These are phyloP conservation scores for Aspergillus neoniger DNA, from an alignment of 2,329 filamentous ascomycete species.

Conservation along the genomic window DNA sequence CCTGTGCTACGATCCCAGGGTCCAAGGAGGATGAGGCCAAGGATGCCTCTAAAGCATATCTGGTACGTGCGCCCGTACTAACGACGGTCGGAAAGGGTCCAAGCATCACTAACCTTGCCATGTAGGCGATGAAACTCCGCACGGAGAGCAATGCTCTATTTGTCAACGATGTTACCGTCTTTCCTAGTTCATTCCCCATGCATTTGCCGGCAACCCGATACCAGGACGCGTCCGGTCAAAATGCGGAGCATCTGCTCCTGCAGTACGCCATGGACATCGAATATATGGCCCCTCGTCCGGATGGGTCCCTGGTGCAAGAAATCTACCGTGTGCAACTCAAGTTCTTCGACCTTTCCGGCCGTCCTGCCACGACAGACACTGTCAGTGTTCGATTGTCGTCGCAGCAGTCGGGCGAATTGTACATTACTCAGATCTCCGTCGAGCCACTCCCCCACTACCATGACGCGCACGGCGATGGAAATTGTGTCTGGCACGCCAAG, in stretches of 20 bases:
- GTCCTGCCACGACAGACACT: background rate
- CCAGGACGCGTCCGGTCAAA: background rate
- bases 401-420: background rate
- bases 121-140: background rate
- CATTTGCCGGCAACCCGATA: background rate
- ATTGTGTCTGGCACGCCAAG: conserved; percentile 1
- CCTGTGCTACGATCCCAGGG: background rate
- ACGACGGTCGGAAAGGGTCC: background rate
- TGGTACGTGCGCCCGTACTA: background rate
- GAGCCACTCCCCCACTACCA: background rate
- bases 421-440: background rate
- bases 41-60: background rate
- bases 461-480: background rate
- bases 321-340: conserved; percentile 3
- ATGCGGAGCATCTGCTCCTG: background rate
- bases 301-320: background rate
- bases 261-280: conserved; percentile 5
- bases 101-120: background rate
- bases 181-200: conserved; percentile 1
- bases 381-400: background rate
- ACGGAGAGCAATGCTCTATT: conserved; percentile 5
- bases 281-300: background rate
- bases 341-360: background rate
- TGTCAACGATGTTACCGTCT: conserved; percentile 1
- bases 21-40: background rate